Conservation (phyloP, 2,329 filamentous ascomycete species). For the Pseudogymnoascus destructans region DNA sequence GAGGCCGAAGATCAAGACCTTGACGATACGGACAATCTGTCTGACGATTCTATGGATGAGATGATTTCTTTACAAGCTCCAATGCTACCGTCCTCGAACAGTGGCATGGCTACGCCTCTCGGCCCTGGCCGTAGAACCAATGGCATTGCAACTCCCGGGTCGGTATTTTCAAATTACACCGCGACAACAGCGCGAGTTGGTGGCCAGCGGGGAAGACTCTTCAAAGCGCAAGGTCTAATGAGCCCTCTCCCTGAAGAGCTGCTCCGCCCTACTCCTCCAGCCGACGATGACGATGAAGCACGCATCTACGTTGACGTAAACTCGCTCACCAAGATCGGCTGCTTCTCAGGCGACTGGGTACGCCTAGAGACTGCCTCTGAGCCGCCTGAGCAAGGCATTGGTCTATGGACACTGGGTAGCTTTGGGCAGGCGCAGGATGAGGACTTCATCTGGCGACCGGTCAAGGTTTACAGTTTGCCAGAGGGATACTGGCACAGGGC, state of each 20-base stretch:
- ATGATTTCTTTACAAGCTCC: slow-evolving; percentile 83
- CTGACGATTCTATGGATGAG: slow-evolving; percentile 84
- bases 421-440: slow-evolving; percentile 52
- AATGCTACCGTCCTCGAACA: slow-evolving; percentile 61
- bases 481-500: slow-evolving; percentile 54
- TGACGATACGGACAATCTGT: slow-evolving; percentile 61
- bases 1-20: slow-evolving; percentile 46
- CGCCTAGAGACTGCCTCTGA: slow-evolving; percentile 66
- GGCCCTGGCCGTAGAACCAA: slow-evolving; percentile 62
- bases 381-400: slow-evolving; percentile 51
- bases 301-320: slow-evolving; percentile 83
- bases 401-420: slow-evolving; percentile 51
- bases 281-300: slow-evolving; percentile 74
- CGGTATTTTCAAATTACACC: slow-evolving; percentile 80
- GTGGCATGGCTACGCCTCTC: slow-evolving; percentile 66
- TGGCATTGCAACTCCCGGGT: slow-evolving; percentile 70
- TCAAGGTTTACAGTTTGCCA: slow-evolving; percentile 77
- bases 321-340: slow-evolving; percentile 77
- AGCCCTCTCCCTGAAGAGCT: slow-evolving; percentile 60
- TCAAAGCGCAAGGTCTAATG: slow-evolving; percentile 69
- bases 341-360: slow-evolving; percentile 97
- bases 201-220: slow-evolving; percentile 61
- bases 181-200: slow-evolving; percentile 67
- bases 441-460: slow-evolving; percentile 60
- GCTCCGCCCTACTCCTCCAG: slow-evolving; percentile 67